phyloP scores from a whole-genome alignment of 768 basidiomycete genomes.

The Kwoniella botswanensis region DNA sequence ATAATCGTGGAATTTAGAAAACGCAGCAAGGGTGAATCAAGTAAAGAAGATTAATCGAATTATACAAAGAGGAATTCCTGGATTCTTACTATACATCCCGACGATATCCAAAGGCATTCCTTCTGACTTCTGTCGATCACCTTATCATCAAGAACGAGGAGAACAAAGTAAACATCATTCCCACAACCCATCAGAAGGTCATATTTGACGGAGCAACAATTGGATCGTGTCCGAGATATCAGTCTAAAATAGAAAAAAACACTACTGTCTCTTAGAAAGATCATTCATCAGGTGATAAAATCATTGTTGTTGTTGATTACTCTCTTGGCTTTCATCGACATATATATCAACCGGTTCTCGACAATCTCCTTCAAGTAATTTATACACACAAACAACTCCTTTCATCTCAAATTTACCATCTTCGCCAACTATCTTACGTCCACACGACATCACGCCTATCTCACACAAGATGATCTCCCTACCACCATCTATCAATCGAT shows the following conservation, averaged over 20 bases:
- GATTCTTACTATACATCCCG: no score
- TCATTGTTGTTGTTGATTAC: no score
- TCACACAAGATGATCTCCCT: conserved; percentile 20
- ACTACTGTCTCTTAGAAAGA: no score
- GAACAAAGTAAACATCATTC: neutral
- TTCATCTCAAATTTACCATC: neutral
- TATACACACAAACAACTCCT: neutral
- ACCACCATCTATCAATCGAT: conserved; percentile 29
- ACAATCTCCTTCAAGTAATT: neutral
- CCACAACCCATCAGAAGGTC: neutral
- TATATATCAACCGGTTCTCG: neutral
- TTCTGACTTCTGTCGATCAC: neutral
- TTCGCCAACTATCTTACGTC: conserved; percentile 14
- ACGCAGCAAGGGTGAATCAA: neutral
- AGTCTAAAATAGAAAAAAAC: neutral
- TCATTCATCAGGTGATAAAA: neutral
- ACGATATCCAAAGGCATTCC: neutral
- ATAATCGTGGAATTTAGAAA: neutral
- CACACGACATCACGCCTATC: conserved; percentile 2
- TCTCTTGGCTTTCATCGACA: neutral
- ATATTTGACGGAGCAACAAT: neutral
- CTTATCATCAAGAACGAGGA: neutral
- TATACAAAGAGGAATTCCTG: no score
- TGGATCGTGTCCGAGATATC: neutral
- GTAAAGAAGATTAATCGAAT: no score